Conservation (phyloP, 1,284 basidiomycete genomes). For the Tremellales sp. region DNA sequence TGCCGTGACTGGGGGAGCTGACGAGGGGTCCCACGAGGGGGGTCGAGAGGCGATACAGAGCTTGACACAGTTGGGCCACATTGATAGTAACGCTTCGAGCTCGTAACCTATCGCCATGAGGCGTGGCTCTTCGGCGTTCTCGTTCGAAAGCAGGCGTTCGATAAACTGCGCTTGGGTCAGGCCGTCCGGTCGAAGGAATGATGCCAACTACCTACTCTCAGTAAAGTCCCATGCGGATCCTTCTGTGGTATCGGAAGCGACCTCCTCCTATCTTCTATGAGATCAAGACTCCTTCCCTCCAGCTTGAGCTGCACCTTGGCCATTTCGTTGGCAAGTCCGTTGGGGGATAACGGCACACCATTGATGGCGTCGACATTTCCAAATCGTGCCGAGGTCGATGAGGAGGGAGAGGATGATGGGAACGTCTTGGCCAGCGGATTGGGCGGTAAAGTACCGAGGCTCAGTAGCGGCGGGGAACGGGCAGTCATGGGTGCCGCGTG, state of each 20-base stretch:
- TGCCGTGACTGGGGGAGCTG: slow-evolving; percentile 22
- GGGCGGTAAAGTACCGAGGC: no score
- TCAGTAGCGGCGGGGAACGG: no score
- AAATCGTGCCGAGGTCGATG: slow-evolving; percentile 8
- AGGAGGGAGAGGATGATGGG: slow-evolving; percentile 10
- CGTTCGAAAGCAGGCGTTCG: slow-evolving; percentile 27
- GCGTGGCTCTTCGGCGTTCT: slow-evolving; percentile 32
- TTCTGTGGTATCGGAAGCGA: slow-evolving; percentile 12
- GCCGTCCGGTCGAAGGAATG: background rate
- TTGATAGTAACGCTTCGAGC: slow-evolving; percentile 68
- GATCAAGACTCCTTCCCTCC: no score
- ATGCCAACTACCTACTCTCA: slow-evolving; percentile 9
- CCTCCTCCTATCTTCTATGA: no score
- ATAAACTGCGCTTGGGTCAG: slow-evolving; percentile 32
- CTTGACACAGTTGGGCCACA: slow-evolving; percentile 68
- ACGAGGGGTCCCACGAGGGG: slow-evolving; percentile 22
- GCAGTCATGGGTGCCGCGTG: no score
- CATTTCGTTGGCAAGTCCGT: no score
- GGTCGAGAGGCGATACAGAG: slow-evolving; percentile 25
- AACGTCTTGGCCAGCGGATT: no score
- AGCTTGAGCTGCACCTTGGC: no score
- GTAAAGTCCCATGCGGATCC: slow-evolving; percentile 20
- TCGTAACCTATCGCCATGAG: slow-evolving; percentile 40
- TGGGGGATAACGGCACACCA: no score
- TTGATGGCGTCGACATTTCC: no score